A percentile compares a stretch with the other conserved stretches of the same genome.
phyloP scores from a whole-genome alignment of 139 green algal genomes.

The Chlorella vulgaris region DNA sequence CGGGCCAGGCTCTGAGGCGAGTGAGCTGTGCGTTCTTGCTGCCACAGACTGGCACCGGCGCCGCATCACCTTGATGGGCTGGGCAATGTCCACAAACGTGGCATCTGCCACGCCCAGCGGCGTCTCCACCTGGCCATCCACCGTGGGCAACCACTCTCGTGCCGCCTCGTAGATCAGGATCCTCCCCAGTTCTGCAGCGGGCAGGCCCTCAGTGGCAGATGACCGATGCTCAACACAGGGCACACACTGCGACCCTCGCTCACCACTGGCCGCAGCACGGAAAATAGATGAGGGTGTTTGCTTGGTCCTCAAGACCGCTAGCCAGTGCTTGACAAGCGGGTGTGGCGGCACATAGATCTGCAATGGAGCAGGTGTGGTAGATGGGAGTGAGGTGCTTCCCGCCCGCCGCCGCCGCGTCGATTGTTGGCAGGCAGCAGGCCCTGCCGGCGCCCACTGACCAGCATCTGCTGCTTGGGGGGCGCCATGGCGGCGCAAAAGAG shows the following conservation, averaged over 20 bases:
- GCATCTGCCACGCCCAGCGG: constrained; percentile 85
- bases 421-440: neutral
- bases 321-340: constrained; percentile 96
- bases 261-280: constrained; percentile 44
- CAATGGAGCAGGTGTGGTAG: neutral
- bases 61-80: constrained; percentile 83
- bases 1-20: too few species aligned
- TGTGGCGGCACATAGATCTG: constrained; percentile 96
- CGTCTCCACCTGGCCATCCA: constrained; percentile 82
- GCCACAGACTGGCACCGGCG: neutral
- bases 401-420: too few species aligned
- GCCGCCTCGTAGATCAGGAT: constrained; percentile 91
- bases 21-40: too few species aligned
- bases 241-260: neutral
- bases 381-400: neutral
- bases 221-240: neutral
- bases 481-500: neutral
- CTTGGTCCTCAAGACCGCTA: constrained; percentile 89
- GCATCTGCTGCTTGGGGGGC: constrained; percentile 26
- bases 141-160: constrained; percentile 86
- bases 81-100: constrained; percentile 77
- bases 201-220: neutral
- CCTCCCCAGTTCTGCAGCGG: constrained; percentile 86
- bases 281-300: constrained; percentile 86
- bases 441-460: neutral